Base-by-base conservation (phyloP, 2,329 filamentous ascomycete species). In the Ilyonectria robusta region DNA sequence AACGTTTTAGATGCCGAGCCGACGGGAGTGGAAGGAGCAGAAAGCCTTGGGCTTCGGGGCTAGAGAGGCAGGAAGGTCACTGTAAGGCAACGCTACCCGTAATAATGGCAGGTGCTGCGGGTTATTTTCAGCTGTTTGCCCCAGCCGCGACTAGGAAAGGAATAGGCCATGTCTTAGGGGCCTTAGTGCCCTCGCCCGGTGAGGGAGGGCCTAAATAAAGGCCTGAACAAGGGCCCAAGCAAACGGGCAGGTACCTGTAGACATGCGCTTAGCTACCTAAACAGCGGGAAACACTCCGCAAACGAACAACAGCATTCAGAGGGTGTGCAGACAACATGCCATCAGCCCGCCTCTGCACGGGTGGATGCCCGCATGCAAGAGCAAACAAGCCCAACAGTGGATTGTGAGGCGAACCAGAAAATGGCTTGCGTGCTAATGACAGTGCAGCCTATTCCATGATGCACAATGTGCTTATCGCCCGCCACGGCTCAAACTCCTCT, bases 91-190 rank as follows among this genome's bases (percentile, higher is more conserved):
- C 31, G 31, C 35, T 42, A 19, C 26, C 26, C 26, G 26, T 26
- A 26, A 26, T 19, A 31, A 26, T 26, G 33, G 40, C 26, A 26
- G 26, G 26, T 26, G 26, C 26, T 44, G 58, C 62, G 55, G 50
- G 64, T 44, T 67, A 59, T 23, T 44, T 58, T 40, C 31, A 63
- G 44, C 26, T 26, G 51, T 17, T 48, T 48, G 42, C 19, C 51
- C 50, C 50, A 21, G 29, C 17, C 8, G 35, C 31, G 9, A 33
- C 31, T 33, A 33, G 31, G 21, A 21, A 21, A 21, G 21, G 21
- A 21, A 21, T 21, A 21, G 26, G 26, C 26, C 26, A 26, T 26
- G 26, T 26, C 26, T 26, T 26, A 26, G 26, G 26, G 26, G 26
- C 26, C 26, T 26, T 26, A 26, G 26, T 26, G 31, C 31, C 31